Conservation (phyloP, 352 stramenopile species). For the Thraustotheca clavata region DNA sequence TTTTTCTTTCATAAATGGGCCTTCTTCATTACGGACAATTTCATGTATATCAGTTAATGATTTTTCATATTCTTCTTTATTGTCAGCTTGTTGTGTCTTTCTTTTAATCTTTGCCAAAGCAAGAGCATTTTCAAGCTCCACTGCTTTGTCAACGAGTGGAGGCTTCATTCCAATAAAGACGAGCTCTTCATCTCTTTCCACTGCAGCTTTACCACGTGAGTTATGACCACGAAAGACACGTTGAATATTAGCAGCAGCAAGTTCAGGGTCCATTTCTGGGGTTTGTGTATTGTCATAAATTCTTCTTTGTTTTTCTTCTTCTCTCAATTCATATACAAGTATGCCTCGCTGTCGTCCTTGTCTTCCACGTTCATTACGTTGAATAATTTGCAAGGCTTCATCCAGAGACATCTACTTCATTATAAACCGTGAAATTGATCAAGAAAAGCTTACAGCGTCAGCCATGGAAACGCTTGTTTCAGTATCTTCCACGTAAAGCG, state of each 20-base stretch:
- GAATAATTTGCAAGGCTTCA: constrained; percentile 84
- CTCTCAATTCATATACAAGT: constrained; percentile 70
- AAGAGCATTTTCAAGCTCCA: constrained; percentile 66
- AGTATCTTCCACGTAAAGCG: constrained; percentile 39
- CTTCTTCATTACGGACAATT: constrained; percentile 77
- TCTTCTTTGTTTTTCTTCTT: constrained; percentile 76
- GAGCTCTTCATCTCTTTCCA: constrained; percentile 75
- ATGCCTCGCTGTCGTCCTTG: constrained; percentile 81
- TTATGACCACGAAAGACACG: constrained; percentile 83
- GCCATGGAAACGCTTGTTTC: constrained; percentile 35
- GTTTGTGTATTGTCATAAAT: constrained; percentile 63
- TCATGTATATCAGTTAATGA: constrained; percentile 83
- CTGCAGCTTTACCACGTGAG: constrained; percentile 44
- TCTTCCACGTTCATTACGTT: constrained; percentile 84
- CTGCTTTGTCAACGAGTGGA: constrained; percentile 34
- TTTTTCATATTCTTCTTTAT: constrained; percentile 86
- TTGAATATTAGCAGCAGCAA: constrained; percentile 88
- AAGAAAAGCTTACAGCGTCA: constrained; percentile 16
- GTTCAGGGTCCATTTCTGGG: constrained; percentile 82
- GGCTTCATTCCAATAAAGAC: constrained; percentile 93
- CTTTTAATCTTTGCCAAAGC: constrained; percentile 67
- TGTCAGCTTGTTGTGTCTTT: constrained; percentile 86
- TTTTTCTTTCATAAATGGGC: constrained; percentile 87
- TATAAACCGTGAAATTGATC: background rate
- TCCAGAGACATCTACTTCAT: constrained; percentile 35